These are phyloP conservation scores for Macadamia integrifolia DNA, from an alignment of 164 flowering plant genomes.

Conservation along the genomic window DNA sequence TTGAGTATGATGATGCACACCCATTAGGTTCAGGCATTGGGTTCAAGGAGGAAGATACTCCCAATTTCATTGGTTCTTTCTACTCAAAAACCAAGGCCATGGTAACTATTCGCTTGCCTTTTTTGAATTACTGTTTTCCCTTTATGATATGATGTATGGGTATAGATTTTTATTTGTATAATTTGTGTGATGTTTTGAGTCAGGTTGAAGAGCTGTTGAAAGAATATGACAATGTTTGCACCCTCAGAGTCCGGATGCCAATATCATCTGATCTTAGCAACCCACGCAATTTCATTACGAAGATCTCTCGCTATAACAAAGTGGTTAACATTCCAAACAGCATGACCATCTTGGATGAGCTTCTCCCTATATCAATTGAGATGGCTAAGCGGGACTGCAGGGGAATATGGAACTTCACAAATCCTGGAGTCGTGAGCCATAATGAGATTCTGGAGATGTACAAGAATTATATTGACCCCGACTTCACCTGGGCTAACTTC, in stretches of 20 bases:
- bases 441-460: constrained; percentile 75
- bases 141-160: neutral
- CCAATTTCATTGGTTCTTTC: constrained; percentile 63
- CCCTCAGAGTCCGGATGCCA: constrained; percentile 69
- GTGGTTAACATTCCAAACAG: constrained; percentile 75
- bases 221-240: constrained; percentile 68
- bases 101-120: constrained; percentile 27
- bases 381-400: constrained; percentile 66
- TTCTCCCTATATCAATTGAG: constrained; percentile 65
- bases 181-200: neutral
- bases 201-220: constrained; percentile 71
- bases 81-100: constrained; percentile 71
- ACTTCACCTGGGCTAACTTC: constrained; percentile 54
- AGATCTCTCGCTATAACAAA: constrained; percentile 54
- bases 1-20: constrained; percentile 59
- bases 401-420: constrained; percentile 73
- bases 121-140: neutral
- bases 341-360: constrained; percentile 72
- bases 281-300: constrained; percentile 70
- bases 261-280: constrained; percentile 69
- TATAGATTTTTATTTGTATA: neutral
- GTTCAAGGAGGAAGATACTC: constrained; percentile 61
- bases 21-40: constrained; percentile 74
- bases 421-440: constrained; percentile 70
- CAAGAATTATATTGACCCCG: constrained; percentile 48